phyloP scores from a whole-genome alignment of 306 rosid genomes.

The Pueraria montana region DNA sequence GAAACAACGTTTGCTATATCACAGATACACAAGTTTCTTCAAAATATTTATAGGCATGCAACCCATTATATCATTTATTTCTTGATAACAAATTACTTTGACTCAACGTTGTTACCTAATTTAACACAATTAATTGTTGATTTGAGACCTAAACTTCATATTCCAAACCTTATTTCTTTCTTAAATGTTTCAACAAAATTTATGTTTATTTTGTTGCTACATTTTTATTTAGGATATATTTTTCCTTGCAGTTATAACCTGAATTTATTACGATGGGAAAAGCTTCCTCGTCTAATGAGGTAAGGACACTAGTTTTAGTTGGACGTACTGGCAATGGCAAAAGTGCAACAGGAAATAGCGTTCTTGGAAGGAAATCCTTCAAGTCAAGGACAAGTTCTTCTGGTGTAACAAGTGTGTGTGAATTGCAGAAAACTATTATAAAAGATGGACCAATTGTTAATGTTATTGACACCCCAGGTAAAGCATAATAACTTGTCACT shows the following conservation, averaged over 20 bases:
- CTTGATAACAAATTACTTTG: too few relatives aligned
- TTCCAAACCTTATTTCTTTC: background rate
- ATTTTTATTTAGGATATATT: background rate
- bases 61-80: background rate
- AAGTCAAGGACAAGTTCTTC: constrained; percentile 65
- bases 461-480: constrained; percentile 96
- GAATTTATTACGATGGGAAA: background rate
- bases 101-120: too few relatives aligned
- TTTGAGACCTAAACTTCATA: background rate
- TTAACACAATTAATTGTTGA: too few relatives aligned
- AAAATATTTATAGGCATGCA: background rate
- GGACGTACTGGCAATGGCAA: constrained; percentile 93
- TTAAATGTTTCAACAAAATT: background rate
- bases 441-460: constrained; percentile 70
- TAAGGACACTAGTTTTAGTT: constrained; percentile 82
- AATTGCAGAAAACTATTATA: constrained; percentile 51
- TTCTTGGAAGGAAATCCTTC: constrained; percentile 75
- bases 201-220: background rate
- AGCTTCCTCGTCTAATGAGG: constrained; percentile 54
- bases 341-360: constrained; percentile 88
- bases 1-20: too few relatives aligned
- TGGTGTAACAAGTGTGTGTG: constrained; percentile 65
- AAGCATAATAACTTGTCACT: background rate
- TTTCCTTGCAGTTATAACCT: background rate
- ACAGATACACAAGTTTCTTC: background rate